These are phyloP conservation scores for Candida ovalis DNA, from an alignment of 805 yeast genomes.

Conservation along the genomic window DNA sequence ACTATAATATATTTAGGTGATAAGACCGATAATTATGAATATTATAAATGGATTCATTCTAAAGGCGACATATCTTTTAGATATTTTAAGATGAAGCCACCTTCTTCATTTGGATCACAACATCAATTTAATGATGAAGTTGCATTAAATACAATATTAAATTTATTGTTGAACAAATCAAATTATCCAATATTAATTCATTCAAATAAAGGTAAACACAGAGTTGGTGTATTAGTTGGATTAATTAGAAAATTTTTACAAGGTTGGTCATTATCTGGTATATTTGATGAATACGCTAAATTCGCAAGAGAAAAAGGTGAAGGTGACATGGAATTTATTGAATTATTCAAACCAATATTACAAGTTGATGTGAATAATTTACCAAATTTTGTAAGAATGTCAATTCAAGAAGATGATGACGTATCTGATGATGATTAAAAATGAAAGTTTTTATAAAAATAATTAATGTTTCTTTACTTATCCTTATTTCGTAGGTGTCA, in stretches of 20 bases:
- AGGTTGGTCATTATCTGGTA: conserved; percentile 91
- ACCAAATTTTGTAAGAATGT: conserved; percentile 59
- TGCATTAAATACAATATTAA: conserved; percentile 53
- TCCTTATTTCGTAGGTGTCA: too few relatives aligned
- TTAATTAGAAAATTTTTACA: conserved; percentile 79
- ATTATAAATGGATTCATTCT: conserved; percentile 59
- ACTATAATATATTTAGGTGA: conserved; percentile 87
- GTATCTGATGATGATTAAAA: background rate
- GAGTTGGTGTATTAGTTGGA: conserved; percentile 94
- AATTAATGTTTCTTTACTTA: background rate
- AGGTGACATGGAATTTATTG: conserved; percentile 86
- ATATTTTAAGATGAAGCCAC: conserved; percentile 62
- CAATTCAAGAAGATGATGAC: conserved; percentile 1
- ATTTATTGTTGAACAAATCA: conserved; percentile 52
- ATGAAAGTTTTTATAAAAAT: background rate
- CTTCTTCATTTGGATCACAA: conserved; percentile 48
- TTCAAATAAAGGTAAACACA: conserved; percentile 95
- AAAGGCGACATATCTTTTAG: conserved; percentile 50
- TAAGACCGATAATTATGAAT: conserved; percentile 59
- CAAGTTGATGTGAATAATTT: conserved; percentile 41
- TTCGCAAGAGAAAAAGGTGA: conserved; percentile 94
- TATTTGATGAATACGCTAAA: conserved; percentile 88
- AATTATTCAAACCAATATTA: conserved; percentile 67
- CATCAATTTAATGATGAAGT: conserved; percentile 55
- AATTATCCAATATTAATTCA: conserved; percentile 88